These are phyloP conservation scores for Agrocybe pediades DNA, from an alignment of 768 basidiomycete genomes.

Conservation along the genomic window DNA sequence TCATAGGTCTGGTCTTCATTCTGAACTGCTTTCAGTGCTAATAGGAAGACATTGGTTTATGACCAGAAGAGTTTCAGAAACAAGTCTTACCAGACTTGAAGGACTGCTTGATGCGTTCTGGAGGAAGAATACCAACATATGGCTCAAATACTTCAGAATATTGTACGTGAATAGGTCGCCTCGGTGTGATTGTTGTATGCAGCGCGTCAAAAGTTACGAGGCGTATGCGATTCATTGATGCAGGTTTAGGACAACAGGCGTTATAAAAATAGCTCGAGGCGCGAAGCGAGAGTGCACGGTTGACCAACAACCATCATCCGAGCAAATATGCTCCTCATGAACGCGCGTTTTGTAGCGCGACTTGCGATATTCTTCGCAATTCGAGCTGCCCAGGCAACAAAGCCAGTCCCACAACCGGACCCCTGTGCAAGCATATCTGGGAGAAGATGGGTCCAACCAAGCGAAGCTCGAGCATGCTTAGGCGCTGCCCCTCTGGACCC, in stretches of 20 bases:
- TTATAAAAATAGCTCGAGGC: not conserved
- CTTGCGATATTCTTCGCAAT: slow-evolving; percentile 3
- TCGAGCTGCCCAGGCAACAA: not conserved
- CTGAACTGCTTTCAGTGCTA: slow-evolving; percentile 51
- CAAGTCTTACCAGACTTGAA: slow-evolving; percentile 56
- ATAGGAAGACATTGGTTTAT: slow-evolving; percentile 1
- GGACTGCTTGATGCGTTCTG: slow-evolving; percentile 51
- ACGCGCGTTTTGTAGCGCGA: slow-evolving; percentile 1
- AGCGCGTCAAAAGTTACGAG: slow-evolving; percentile 81
- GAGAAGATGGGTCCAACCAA: slow-evolving; percentile 56
- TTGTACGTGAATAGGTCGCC: slow-evolving; percentile 65
- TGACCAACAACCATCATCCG: not conserved
- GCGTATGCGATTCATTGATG: slow-evolving; percentile 37
- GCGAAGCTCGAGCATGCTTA: slow-evolving; percentile 53
- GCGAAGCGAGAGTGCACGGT: not conserved
- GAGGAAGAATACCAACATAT: slow-evolving; percentile 62
- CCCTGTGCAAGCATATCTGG: slow-evolving; percentile 56
- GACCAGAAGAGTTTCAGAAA: not conserved
- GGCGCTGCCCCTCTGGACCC: slow-evolving; percentile 48
- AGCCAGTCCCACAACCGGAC: slow-evolving; percentile 26
- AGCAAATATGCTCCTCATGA: slow-evolving; percentile 2
- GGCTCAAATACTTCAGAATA: slow-evolving; percentile 69
- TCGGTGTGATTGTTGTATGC: slow-evolving; percentile 73
- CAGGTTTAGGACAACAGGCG: slow-evolving; percentile 1
- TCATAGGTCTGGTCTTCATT: slow-evolving; percentile 60